Evolutionary conservation across 2,329 filamentous ascomycete genomes (phyloP).

Genomic region (Aspergillus piperis): DNA sequence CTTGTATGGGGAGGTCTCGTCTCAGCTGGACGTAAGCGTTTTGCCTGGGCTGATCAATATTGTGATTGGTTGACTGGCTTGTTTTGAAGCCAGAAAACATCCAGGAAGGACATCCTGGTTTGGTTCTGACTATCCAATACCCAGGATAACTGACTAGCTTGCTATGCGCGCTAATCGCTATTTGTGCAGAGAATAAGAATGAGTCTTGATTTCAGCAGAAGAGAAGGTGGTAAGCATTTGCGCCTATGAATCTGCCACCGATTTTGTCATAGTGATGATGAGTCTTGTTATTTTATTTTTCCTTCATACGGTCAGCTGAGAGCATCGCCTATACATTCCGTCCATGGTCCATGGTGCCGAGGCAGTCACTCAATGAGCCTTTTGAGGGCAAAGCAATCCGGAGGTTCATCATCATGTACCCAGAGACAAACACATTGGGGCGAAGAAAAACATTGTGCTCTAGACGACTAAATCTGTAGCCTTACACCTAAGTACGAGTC

Average conservation of each 20-base stretch:
- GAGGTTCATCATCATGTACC: no score
- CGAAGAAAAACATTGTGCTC: no score
- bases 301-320: no score
- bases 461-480: no score
- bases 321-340: no score
- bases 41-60: not conserved
- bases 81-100: not conserved
- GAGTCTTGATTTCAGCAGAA: not conserved
- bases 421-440: no score
- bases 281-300: no score
- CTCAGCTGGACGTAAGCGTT: not conserved
- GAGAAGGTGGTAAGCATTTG: not conserved
- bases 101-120: slow-evolving; percentile 13
- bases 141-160: not conserved
- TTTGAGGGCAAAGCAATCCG: no score
- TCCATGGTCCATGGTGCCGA: no score
- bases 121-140: slow-evolving; percentile 9
- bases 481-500: no score
- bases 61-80: slow-evolving; percentile 11
- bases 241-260: not conserved
- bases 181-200: not conserved
- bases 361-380: no score
- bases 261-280: not conserved
- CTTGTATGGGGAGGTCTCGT: slow-evolving; percentile 8
- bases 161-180: slow-evolving; percentile 10